Base-by-base conservation (phyloP, 352 stramenopile genomes). In the Phytophthora capsici region DNA sequence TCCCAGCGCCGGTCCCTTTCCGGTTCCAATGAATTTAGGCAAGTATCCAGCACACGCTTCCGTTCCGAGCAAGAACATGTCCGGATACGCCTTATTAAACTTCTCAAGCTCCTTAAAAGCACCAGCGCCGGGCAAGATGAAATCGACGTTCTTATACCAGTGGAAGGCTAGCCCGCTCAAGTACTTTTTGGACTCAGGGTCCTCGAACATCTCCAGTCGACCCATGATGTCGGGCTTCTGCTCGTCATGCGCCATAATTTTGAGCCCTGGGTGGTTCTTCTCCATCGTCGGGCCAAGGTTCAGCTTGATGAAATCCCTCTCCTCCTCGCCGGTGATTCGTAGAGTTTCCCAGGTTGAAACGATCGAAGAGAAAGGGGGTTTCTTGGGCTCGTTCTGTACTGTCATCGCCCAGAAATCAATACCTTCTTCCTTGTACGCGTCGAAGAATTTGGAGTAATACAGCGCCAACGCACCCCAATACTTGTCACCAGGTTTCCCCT, bases 21-120 rank as follows among this genome's bases (percentile, higher is more conserved):
- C 38, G 13, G 41, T 48, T 22, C 41, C 41, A 48, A 48, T 19
- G 41, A 48, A 3, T 10, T 22, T 12, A 50, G 72, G 57, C 52
- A 93, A 66, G 43, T 78, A 85, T 1, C 78, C 82, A 23, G 66
- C 56, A 44, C 88, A 96, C 12, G 80, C 84, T 49, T 97, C 90
- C 3, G 84, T 94, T 10, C 71, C 74, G 6, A 97, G 71, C 36
- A 97, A 80, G 55, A 95, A 94, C 50, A 93, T 54, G 63, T 91
- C 71, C 5, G 84, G 79, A 55, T 87, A 78, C 13, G 63, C 55
- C 6, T 73, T 45, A 32, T 83, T 63, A 63, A 86, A 89, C 16
- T 65, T 57, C 1, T 50, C 43, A 10, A 91, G 56, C 6, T 71
- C 47, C 0, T 76, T 52, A 43, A 88, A 89, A 54, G 82, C 63